Evolutionary conservation across 768 basidiomycete genomes (phyloP).

Genomic region (Gelatoporia subvermispora): DNA sequence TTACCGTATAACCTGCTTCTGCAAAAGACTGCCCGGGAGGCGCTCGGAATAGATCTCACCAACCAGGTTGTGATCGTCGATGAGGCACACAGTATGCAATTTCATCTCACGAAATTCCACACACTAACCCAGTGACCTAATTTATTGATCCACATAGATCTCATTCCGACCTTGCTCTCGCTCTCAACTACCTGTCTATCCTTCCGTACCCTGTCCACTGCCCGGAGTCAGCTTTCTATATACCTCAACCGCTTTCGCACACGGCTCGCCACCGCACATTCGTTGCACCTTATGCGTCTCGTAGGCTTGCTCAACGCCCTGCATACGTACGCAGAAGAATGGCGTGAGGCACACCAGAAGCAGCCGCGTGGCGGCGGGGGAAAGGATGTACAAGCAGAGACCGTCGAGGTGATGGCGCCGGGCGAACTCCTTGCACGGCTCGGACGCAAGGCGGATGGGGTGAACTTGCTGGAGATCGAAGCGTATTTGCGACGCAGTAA

Average conservation of each 20-base stretch:
- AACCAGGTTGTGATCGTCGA: slow-evolving; percentile 89
- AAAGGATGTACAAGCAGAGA: slow-evolving; percentile 20
- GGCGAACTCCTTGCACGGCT: slow-evolving; percentile 59
- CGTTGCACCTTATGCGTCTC: slow-evolving; percentile 77
- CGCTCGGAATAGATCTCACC: slow-evolving; percentile 79
- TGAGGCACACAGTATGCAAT: slow-evolving; percentile 86
- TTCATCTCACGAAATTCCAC: not conserved
- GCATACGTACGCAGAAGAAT: slow-evolving; percentile 50
- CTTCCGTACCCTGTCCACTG: slow-evolving; percentile 48
- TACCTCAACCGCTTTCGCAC: slow-evolving; percentile 78
- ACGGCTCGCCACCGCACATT: slow-evolving; percentile 67
- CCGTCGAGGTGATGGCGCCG: slow-evolving; percentile 61
- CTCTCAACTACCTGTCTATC: slow-evolving; percentile 72
- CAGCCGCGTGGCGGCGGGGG: slow-evolving; percentile 4
- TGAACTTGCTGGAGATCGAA: slow-evolving; percentile 83
- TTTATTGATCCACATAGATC: slow-evolving; percentile 48
- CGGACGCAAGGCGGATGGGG: slow-evolving; percentile 63
- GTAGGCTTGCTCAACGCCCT: slow-evolving; percentile 69
- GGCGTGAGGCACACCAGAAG: slow-evolving; percentile 35
- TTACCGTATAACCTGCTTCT: slow-evolving; percentile 92
- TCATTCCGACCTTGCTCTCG: slow-evolving; percentile 86
- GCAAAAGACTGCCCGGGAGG: slow-evolving; percentile 76
- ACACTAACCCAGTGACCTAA: not conserved
- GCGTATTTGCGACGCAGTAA: slow-evolving; percentile 80
- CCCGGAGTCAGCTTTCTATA: slow-evolving; percentile 67